Conservation (phyloP, 805 yeast genomes). For the Vanderwaltozyma tropicalis region DNA sequence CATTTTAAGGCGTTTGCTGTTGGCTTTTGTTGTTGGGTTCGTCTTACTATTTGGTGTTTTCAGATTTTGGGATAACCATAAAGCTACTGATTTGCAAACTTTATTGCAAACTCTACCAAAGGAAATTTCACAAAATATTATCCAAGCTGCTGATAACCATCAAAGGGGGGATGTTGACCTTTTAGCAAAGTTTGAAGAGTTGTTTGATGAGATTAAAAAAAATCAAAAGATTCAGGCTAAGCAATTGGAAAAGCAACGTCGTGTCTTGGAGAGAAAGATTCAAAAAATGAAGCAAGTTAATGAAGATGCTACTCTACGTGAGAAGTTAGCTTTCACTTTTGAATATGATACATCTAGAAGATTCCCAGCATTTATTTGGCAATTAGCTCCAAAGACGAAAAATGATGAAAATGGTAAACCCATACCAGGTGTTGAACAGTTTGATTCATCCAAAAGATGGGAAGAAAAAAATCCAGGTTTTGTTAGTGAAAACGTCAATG, state of each 20-base stretch:
- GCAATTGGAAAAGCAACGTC: conserved; percentile 49
- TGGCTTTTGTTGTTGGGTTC: not conserved
- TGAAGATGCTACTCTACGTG: conserved; percentile 50
- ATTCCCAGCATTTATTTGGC: conserved; percentile 74
- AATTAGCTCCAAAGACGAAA: conserved; percentile 48
- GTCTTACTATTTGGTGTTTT: not conserved
- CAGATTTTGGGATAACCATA: conserved; percentile 6
- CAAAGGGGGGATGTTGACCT: conserved; percentile 44
- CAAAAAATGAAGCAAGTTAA: conserved; percentile 55
- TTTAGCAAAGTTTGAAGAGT: conserved; percentile 52
- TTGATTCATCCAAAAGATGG: conserved; percentile 34
- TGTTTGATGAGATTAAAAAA: conserved; percentile 44
- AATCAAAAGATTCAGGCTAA: conserved; percentile 50
- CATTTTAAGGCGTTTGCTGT: not conserved
- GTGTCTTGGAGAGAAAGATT: conserved; percentile 51
- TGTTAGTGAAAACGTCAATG: conserved; percentile 61
- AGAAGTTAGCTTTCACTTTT: conserved; percentile 50
- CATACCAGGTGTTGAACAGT: not conserved
- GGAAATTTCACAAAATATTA: conserved; percentile 12
- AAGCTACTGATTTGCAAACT: conserved; percentile 21
- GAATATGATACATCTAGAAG: conserved; percentile 53
- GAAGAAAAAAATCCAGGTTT: conserved; percentile 59
- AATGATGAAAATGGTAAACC: not conserved
- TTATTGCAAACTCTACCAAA: conserved; percentile 22
- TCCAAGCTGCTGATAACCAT: conserved; percentile 33